phyloP scores from a whole-genome alignment of 257 asterid species.

The Scutellaria galericulata region DNA sequence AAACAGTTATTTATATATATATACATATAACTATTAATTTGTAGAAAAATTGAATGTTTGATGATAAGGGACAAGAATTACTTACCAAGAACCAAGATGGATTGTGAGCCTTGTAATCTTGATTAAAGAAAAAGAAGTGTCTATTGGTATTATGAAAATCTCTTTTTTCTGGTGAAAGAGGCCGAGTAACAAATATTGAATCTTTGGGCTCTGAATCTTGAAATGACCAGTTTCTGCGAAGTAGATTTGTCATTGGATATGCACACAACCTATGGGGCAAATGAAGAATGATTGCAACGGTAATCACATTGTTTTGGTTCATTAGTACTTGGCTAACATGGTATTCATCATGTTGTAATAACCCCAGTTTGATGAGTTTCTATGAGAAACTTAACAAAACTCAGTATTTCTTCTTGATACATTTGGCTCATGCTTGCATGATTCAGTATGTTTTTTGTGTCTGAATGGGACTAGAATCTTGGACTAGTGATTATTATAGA shows the following conservation, averaged over 20 bases:
- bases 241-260: neutral
- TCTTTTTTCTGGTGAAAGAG: neutral
- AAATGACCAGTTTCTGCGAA: neutral
- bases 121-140: neutral
- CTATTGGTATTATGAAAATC: neutral
- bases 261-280: neutral
- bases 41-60: neutral
- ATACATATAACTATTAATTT: too few relatives aligned
- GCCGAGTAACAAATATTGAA: neutral
- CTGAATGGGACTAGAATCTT: too few relatives aligned
- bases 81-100: neutral
- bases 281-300: constrained; percentile 4
- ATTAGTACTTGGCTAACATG: neutral
- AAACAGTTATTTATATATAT: neutral
- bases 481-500: too few relatives aligned
- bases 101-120: constrained; percentile 4
- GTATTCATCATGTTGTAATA: neutral
- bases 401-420: neutral
- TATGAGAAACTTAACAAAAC: neutral
- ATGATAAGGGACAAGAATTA: neutral
- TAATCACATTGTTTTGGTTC: neutral
- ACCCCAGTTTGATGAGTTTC: constrained; percentile 6
- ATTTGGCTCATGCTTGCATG: constrained; percentile 14
- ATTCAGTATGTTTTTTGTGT: constrained; percentile 3
- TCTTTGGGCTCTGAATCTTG: constrained; percentile 7